Percentiles rank a stretch among this genome's conserved stretches.
These are phyloP conservation scores for Mycena olivaceomarginata DNA, from an alignment of 768 basidiomycete species.

Conservation along the genomic window DNA sequence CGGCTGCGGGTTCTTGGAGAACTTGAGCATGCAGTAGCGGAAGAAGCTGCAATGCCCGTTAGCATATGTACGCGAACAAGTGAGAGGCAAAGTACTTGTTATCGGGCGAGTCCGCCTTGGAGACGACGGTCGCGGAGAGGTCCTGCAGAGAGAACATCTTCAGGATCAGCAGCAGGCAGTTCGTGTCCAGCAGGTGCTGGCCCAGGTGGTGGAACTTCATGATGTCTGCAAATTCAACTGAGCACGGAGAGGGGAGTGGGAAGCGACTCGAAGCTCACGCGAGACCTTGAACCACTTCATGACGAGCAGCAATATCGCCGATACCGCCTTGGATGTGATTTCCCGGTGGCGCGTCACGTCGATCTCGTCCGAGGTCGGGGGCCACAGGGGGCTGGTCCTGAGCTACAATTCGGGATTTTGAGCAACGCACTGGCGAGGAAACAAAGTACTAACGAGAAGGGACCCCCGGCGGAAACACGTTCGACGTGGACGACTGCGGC, in stretches of 20 bases:
- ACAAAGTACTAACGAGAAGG: conserved; percentile 71
- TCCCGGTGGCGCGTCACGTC: conserved; percentile 97
- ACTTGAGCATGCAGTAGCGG: conserved; percentile 90
- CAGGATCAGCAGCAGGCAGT: conserved; percentile 93
- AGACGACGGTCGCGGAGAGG: conserved; percentile 87
- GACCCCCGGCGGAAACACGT: conserved; percentile 83
- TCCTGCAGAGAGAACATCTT: conserved; percentile 99
- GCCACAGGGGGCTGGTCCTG: conserved; percentile 77
- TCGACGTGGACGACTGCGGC: conserved; percentile 78
- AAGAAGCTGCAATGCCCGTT: conserved; percentile 83
- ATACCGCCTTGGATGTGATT: conserved; percentile 97
- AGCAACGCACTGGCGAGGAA: conserved; percentile 13
- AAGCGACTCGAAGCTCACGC: conserved; percentile 74
- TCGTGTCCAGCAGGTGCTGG: conserved; percentile 96
- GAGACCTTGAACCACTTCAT: conserved; percentile 99
- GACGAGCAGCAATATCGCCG: conserved; percentile 92
- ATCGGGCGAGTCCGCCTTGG: conserved; percentile 91
- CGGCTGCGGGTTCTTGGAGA: conserved; percentile 79
- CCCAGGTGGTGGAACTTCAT: conserved; percentile 99
- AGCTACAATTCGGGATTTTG: conserved; percentile 56
- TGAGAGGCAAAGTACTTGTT: conserved; percentile 74
- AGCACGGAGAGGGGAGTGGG: neutral
- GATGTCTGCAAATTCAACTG: conserved; percentile 75
- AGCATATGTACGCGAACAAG: neutral
- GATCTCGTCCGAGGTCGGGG: conserved; percentile 91